A percentile compares a stretch with the other conserved stretches of the same genome.
These are phyloP conservation scores for Talaromyces sp. DNA, from an alignment of 2,329 filamentous ascomycete genomes.

Conservation along the genomic window DNA sequence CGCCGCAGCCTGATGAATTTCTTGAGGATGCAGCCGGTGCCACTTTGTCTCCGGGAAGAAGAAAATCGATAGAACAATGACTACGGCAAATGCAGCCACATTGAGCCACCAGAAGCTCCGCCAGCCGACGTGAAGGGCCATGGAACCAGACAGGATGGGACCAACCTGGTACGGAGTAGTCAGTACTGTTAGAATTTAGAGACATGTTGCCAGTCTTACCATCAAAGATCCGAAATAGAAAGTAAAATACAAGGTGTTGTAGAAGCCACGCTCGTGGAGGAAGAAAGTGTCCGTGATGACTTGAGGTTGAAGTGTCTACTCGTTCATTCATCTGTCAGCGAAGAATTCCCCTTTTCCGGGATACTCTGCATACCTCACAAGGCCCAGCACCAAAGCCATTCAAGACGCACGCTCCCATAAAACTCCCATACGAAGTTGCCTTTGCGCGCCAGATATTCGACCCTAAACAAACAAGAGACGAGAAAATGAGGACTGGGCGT, in stretches of 20 bases:
- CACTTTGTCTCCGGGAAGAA: conserved; percentile 61
- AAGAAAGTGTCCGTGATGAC: conserved; percentile 63
- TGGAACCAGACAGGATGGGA: conserved; percentile 55
- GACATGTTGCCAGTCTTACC: background rate
- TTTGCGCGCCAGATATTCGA: conserved; percentile 55
- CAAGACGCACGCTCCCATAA: conserved; percentile 56
- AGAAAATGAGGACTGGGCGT: conserved; percentile 49
- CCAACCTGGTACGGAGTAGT: conserved; percentile 35
- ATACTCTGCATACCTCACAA: background rate
- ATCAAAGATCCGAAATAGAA: conserved; percentile 55
- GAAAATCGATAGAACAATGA: conserved; percentile 50
- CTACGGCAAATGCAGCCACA: conserved; percentile 47
- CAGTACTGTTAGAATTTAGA: background rate
- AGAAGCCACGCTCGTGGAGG: conserved; percentile 59
- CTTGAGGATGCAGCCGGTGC: conserved; percentile 39
- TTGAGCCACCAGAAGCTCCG: conserved; percentile 64
- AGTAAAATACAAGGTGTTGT: conserved; percentile 57
- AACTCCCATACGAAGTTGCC: conserved; percentile 53
- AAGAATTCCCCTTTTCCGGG: background rate
- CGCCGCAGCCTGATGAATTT: conserved; percentile 9
- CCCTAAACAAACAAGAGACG: conserved; percentile 48
- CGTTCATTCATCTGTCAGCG: background rate
- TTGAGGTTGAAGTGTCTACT: conserved; percentile 52
- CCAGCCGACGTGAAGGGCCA: conserved; percentile 56
- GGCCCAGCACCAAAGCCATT: background rate